A percentile compares a stretch with the other conserved stretches of the same genome.
These are phyloP conservation scores for Yamadazyma triangularis DNA, from an alignment of 1,139 yeast species.

Conservation along the genomic window DNA sequence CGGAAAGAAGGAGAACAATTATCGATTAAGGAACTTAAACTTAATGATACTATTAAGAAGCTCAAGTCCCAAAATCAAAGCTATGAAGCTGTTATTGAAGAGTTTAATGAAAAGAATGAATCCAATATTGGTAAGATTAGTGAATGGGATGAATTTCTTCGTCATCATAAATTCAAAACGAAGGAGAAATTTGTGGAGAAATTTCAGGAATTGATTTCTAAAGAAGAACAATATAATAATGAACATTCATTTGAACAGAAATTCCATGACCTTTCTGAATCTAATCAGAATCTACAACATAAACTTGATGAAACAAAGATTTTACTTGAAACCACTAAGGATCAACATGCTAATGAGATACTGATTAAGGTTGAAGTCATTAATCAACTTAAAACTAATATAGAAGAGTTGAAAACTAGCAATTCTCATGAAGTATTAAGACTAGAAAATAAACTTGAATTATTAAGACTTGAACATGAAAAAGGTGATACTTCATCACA, in stretches of 20 bases:
- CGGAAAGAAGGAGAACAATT: slow-evolving; percentile 77
- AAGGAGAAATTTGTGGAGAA: slow-evolving; percentile 22
- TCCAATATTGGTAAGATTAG: slow-evolving; percentile 24
- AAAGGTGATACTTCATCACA: slow-evolving; percentile 8
- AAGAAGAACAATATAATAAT: slow-evolving; percentile 11
- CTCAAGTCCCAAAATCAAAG: slow-evolving; percentile 49
- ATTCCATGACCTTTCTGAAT: slow-evolving; percentile 28
- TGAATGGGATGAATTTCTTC: slow-evolving; percentile 30
- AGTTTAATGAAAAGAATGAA: slow-evolving; percentile 29
- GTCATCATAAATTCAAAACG: slow-evolving; percentile 21
- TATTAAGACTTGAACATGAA: slow-evolving; percentile 24
- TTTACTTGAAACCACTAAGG: slow-evolving; percentile 36
- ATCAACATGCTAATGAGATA: slow-evolving; percentile 33
- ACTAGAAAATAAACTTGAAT: slow-evolving; percentile 47
- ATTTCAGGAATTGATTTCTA: slow-evolving; percentile 6
- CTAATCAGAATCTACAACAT: slow-evolving; percentile 31
- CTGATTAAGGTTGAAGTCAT: slow-evolving; percentile 25
- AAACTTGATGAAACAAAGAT: slow-evolving; percentile 36
- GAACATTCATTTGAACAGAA: slow-evolving; percentile 24
- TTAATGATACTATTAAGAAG: slow-evolving; percentile 63
- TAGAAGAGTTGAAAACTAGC: slow-evolving; percentile 26
- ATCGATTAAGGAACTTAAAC: slow-evolving; percentile 68
- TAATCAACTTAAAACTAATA: slow-evolving; percentile 22
- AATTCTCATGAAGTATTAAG: slow-evolving; percentile 43
- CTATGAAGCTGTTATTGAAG: slow-evolving; percentile 33